Base-by-base conservation (phyloP, 768 basidiomycete species). In the Agaricus sinodeliciosus region DNA sequence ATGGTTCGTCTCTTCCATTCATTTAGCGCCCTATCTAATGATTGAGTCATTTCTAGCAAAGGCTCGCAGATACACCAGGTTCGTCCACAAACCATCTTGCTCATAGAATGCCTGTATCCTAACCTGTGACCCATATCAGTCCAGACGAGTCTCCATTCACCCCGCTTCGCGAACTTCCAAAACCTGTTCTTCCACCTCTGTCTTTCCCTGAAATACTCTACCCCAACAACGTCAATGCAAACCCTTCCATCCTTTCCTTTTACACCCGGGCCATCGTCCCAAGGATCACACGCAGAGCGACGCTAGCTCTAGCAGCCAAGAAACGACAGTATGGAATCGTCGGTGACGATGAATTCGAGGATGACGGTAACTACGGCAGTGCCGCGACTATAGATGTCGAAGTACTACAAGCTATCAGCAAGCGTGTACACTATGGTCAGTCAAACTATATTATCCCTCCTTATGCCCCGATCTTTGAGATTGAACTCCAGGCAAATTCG, bases 101-200 rank as follows among this genome's bases (percentile, higher is more conserved):
- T 25, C 3, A 35, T 19, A 51, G 46, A 11, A 16, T 15, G 3
- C 19, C 45, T 5, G 12, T 25, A 31, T 48, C 46, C 55, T 54
- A 54, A 50, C 35, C 18, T 26, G 37, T 27, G 43, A 22, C 54
- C 43, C 31, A 2, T 27, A 46, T 16, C 65, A 97, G 95, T 65
- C 96, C 96, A 40, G 96, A 99, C 65, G 96, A 99, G 74, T 93
- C 95, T 63, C 94, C 96, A 0, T 99, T 99, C 75, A 89, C 90
- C 22, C 63, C 70, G 12, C 13, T 15, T 19, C 41, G n/a, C 7
- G 74, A 81, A 55, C 87, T 99, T 34, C 94, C 96, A 0, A 65
- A 74, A 0, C 92, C 95, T 19, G 79, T 99, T 48, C 77, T 99
- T 12, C 80, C 80, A 5, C 77, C 86, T 2, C 72, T 89, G 54